A percentile compares a stretch with the other conserved stretches of the same genome.
Evolutionary conservation across 106 monocot species (phyloP).

Genomic region (Dendrobium nobile): DNA sequence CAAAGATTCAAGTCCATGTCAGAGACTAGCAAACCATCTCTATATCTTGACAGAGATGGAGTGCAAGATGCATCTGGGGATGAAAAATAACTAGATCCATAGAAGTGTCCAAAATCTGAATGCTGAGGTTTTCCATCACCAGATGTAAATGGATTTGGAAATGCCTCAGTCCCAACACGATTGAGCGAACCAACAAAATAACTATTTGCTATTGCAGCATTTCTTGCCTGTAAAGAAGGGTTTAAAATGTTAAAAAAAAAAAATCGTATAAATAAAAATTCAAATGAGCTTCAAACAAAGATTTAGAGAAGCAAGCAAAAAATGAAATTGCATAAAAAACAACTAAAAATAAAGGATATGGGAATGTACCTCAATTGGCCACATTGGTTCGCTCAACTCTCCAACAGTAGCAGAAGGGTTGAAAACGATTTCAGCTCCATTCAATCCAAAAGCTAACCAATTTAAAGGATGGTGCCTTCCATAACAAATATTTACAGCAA

Average conservation of each 20-base stretch:
- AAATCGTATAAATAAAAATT: too few species aligned
- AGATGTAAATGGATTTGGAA: constrained; percentile 90
- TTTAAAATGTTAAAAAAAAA: too few species aligned
- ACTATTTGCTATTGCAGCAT: constrained; percentile 89
- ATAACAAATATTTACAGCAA: constrained; percentile 91
- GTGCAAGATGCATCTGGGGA: constrained; percentile 84
- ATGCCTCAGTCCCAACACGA: constrained; percentile 84
- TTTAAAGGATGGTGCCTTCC: constrained; percentile 95
- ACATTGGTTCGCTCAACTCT: constrained; percentile 95
- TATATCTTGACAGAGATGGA: constrained; percentile 64
- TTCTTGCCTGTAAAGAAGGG: constrained; percentile 56
- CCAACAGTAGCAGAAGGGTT: constrained; percentile 98
- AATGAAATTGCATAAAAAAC: neutral
- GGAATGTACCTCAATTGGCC: constrained; percentile 81
- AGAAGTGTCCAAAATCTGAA: constrained; percentile 84
- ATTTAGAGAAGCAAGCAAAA: neutral
- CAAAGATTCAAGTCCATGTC: constrained; percentile 97
- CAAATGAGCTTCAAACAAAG: too few species aligned
- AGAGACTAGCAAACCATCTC: constrained; percentile 67
- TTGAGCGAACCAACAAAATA: constrained; percentile 92
- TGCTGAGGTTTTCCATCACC: constrained; percentile 92
- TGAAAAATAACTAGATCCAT: constrained; percentile 84
- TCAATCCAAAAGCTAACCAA: constrained; percentile 90
- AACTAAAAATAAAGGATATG: neutral
- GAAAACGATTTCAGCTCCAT: constrained; percentile 97